Base-by-base conservation (phyloP, 2,329 filamentous ascomycete species). In the Capronia americana region DNA sequence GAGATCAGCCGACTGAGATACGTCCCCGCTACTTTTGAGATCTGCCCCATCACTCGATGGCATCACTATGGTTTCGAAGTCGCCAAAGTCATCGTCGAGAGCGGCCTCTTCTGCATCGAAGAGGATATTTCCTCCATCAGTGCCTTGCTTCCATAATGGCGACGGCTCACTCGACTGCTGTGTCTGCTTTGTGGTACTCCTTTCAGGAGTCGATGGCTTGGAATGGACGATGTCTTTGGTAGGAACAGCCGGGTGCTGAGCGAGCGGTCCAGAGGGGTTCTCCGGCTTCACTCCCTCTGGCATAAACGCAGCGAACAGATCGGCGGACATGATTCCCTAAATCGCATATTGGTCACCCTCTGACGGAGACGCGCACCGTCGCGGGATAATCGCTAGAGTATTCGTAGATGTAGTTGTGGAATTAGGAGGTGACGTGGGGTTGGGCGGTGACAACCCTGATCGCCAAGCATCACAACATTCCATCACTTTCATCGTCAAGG, bases 81-180 rank as follows among this genome's bases (percentile, higher is more conserved):
- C 88, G 0, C 88, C 87, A 78, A 88, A 90, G 30, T 83, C 86
- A 34, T 74, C 71, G 14, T 71, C 72, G 32, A 26, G 73, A 61
- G 82, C 82, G 69, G 84, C 85, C 57, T 87, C 83, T 50, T 85
- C 84, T 41, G 85, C 88, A 76, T 92, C 89, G 74, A 92, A 92
- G 2, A 92, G 79, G 3, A 92, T 84, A 69, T 87, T 85, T 1
- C 71, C 74, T 14, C 74, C 72, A 32, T 44, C 30, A 4, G 3
- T n/a, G 38, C 67, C 61, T 44, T 26, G 55, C 48, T 64, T 57
- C 71, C 70, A 72, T 7, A 71, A 57, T 14, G 66, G 57, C 28
- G 57, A 50, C 24, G 38, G 54, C 2, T 53, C 48, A n/a, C 38
- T 55, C 44, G 23, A 17, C 26, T 50, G 26, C 20, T 48, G 30